Percentiles rank a stretch among this genome's conserved stretches.
These are phyloP conservation scores for Iberis pinnata DNA, from an alignment of 345 rosid species.

Conservation along the genomic window DNA sequence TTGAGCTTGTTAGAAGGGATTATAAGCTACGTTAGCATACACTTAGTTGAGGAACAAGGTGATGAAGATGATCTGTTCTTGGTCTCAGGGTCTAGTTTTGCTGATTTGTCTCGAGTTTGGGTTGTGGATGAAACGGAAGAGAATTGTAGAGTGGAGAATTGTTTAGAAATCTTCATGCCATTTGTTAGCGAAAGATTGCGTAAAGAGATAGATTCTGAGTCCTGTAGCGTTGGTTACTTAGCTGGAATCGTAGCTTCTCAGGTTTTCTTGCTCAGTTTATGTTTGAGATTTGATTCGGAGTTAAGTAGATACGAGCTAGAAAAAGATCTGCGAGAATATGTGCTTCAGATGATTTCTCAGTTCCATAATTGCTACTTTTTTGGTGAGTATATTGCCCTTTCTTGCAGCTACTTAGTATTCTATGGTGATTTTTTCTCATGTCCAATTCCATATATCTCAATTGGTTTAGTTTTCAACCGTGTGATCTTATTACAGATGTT, in stretches of 20 bases:
- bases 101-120: conserved; percentile 53
- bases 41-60: conserved; percentile 17
- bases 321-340: conserved; percentile 38
- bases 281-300: conserved; percentile 45
- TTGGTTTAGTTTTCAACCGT: not conserved
- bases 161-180: conserved; percentile 47
- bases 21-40: conserved; percentile 42
- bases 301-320: conserved; percentile 30
- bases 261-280: conserved; percentile 43
- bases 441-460: not conserved
- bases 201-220: conserved; percentile 28
- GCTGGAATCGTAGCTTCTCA: conserved; percentile 71
- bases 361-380: conserved; percentile 46
- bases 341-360: conserved; percentile 38
- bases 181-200: conserved; percentile 38
- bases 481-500: conserved; percentile 33
- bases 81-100: conserved; percentile 38
- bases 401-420: not conserved
- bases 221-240: conserved; percentile 39
- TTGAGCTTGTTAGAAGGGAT: conserved; percentile 51
- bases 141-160: conserved; percentile 28
- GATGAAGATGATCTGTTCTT: conserved; percentile 29
- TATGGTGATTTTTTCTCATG: not conserved
- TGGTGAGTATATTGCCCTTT: conserved; percentile 42
- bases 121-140: conserved; percentile 38